Percentiles rank a stretch among this genome's conserved stretches.
These are phyloP conservation scores for Sclerotinia spermophila DNA, from an alignment of 2,329 filamentous ascomycete genomes.

Conservation along the genomic window DNA sequence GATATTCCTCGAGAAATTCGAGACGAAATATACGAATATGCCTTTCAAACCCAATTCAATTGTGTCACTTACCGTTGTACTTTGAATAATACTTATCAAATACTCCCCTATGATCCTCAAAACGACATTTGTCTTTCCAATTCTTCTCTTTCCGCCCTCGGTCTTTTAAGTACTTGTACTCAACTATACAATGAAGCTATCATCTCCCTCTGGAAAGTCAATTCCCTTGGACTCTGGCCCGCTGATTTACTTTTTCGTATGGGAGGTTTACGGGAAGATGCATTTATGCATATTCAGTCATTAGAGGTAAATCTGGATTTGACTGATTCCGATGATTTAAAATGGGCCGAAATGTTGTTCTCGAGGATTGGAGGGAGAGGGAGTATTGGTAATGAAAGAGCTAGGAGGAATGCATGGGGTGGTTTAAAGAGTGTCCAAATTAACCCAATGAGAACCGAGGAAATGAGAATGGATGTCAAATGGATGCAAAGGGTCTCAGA, in stretches of 20 bases:
- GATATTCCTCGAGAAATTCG: constrained; percentile 15
- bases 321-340: constrained; percentile 5
- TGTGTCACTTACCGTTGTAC: constrained; percentile 13
- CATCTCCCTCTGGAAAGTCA: constrained; percentile 7
- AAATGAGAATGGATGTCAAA: constrained; percentile 9
- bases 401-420: background rate
- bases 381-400: background rate
- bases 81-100: background rate
- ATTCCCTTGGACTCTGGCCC: constrained; percentile 15
- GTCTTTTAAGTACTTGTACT: background rate
- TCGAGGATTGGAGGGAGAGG: background rate
- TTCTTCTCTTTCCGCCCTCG: background rate
- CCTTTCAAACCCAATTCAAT: constrained; percentile 3
- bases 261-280: background rate
- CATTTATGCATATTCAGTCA: background rate
- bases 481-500: constrained; percentile 17
- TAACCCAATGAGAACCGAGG: constrained; percentile 13
- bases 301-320: constrained; percentile 15
- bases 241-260: constrained; percentile 13
- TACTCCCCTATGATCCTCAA: constrained; percentile 14
- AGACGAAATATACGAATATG: constrained; percentile 15
- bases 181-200: constrained; percentile 8
- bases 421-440: constrained; percentile 1
- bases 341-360: constrained; percentile 9
- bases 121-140: constrained; percentile 4